Conservation (phyloP, 176 grass and related monocot genomes). For the Paspalum vaginatum region DNA sequence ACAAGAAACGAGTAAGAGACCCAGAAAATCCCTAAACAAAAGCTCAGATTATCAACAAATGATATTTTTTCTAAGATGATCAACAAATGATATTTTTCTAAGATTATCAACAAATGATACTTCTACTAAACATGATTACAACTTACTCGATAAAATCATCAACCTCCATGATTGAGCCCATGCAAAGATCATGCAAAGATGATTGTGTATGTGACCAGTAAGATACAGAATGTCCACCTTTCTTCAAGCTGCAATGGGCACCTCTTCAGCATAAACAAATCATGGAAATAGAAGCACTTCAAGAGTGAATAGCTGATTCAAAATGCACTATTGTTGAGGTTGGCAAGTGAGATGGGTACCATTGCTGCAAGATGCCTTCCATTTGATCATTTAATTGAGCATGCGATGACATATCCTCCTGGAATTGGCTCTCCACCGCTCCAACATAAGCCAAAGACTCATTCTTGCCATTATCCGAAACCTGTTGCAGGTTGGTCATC, state of each 20-base stretch:
- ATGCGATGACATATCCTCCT: constrained; percentile 44
- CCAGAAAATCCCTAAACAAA: constrained; percentile 14
- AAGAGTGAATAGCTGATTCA: constrained; percentile 38
- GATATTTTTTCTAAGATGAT: constrained; percentile 15
- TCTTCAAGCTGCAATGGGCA: constrained; percentile 57
- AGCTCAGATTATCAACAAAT: constrained; percentile 1
- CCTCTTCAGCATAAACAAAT: constrained; percentile 40
- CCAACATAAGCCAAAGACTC: constrained; percentile 44
- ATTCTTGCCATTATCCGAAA: constrained; percentile 52
- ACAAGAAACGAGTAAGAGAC: constrained; percentile 23
- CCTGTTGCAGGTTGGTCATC: constrained; percentile 54
- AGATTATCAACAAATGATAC: constrained; percentile 1
- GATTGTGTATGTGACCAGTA: constrained; percentile 61
- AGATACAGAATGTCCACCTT: constrained; percentile 52
- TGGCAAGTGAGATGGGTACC: constrained; percentile 49
- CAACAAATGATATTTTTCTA: not conserved
- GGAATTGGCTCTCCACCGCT: constrained; percentile 46
- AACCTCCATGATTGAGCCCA: constrained; percentile 50
- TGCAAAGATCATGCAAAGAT: constrained; percentile 54
- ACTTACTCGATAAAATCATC: constrained; percentile 60
- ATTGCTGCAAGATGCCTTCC: constrained; percentile 51
- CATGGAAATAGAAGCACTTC: constrained; percentile 15
- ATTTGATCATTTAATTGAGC: constrained; percentile 48
- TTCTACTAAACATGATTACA: constrained; percentile 28
- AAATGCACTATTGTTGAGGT: constrained; percentile 31